Percentiles rank a stretch among this genome's conserved stretches.
Conservation (phyloP, 108 stramenopile genomes). For the Stephanodiscus minutulus region DNA sequence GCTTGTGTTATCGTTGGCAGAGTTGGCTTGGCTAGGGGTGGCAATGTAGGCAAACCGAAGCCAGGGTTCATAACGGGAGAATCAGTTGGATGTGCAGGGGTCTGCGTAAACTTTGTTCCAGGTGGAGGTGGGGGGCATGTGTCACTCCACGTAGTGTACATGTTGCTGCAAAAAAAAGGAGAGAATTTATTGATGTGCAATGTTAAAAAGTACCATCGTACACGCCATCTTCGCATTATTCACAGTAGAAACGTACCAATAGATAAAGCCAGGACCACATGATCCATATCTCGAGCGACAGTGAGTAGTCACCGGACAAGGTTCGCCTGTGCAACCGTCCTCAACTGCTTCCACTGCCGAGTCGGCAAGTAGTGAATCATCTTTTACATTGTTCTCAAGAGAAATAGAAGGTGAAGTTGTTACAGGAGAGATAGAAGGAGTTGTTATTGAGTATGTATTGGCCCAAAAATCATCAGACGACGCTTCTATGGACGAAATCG, state of each 20-base stretch:
- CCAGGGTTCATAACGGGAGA: background rate
- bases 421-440: background rate
- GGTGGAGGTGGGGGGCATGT: slow-evolving; percentile 6
- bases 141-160: slow-evolving; percentile 4
- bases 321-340: slow-evolving; percentile 26
- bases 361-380: background rate
- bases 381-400: background rate
- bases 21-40: slow-evolving; percentile 26
- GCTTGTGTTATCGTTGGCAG: slow-evolving; percentile 19
- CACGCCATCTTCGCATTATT: background rate
- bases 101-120: background rate
- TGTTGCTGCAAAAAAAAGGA: slow-evolving; percentile 1
- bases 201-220: background rate
- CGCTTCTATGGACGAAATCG: background rate
- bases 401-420: background rate
- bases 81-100: slow-evolving; percentile 3
- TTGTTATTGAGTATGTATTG: background rate
- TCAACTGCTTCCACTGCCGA: background rate
- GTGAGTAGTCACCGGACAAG: slow-evolving; percentile 29
- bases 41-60: slow-evolving; percentile 11
- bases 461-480: background rate
- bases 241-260: slow-evolving; percentile 13
- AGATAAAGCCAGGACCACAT: slow-evolving; percentile 44
- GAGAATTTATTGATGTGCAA: background rate
- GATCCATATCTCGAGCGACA: slow-evolving; percentile 35